Evolutionary conservation across 257 asterid species (phyloP), one percentile per base, ranked within the genome.

Genomic region (Petunia secreta): DNA sequence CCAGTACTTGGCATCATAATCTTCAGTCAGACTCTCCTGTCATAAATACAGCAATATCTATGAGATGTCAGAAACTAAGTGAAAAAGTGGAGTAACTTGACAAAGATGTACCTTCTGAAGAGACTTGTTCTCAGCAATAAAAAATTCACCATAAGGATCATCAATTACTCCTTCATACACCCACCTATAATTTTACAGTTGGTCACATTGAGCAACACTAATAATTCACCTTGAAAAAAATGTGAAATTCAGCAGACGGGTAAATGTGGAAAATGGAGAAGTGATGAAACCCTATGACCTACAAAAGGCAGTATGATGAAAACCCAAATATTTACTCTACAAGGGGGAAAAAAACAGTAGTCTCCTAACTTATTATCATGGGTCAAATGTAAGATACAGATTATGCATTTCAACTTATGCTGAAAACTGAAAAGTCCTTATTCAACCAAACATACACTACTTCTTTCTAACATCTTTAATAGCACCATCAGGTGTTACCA

Each of bases 1-100:
- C 99, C 99, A 96, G 87, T 92, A 96, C 90, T 91, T 92, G 25
- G 99, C 90, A 85, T 96, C 97, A 81, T 96, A 96, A 89, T 94
- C 98, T 86, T 88, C 92, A 63, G 96, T 89, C 77, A 96, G 98
- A 87, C 98, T 93, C 93, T 96, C 99, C 99, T 96, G 85, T 83
- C 65, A 80, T 83, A 68, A 83, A 80, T 11, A 80, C 54, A 75
- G 88, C 63, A 73, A 62, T 64, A 82, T 80, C 86, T 86, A 50
- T 38, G 44, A 48, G 77, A 71, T 71, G 41, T 69, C 77, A 34
- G 34, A 60, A 48, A 48, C 11, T 34, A 71, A 48, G 60, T 71
- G 34, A 48, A 46, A 48, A 48, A 48, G 77, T 34, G 77, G 4
- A 7, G 15, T 71, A 10, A 84, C 82, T 86, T 25, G 46, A 67